Conservation (phyloP, 331 rosid species). For the Prunus yedoensis region DNA sequence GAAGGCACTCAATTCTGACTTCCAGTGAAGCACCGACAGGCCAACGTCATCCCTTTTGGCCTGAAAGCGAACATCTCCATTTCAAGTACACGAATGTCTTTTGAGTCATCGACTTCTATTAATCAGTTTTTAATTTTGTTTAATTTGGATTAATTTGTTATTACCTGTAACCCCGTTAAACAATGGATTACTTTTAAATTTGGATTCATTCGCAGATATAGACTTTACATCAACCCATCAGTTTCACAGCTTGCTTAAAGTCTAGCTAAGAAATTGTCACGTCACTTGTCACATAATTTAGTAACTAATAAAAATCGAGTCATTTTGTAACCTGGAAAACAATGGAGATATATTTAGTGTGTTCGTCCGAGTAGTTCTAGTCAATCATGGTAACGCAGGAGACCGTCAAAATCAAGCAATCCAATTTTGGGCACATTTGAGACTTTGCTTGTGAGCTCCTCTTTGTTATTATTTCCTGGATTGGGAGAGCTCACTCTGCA, state of each 20-base stretch:
- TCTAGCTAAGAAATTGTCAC: background rate
- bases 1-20: background rate
- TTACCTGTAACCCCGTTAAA: background rate
- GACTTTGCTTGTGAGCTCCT: slow-evolving; percentile 10
- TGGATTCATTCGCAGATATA: no score
- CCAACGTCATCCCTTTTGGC: background rate
- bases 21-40: slow-evolving; percentile 16
- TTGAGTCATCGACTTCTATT: background rate
- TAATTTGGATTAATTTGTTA: background rate
- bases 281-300: background rate
- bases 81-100: background rate
- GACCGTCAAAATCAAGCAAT: background rate
- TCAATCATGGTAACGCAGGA: background rate
- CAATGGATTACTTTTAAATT: background rate
- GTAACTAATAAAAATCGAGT: background rate
- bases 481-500: background rate
- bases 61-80: background rate
- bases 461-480: background rate
- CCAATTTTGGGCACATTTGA: background rate
- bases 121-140: background rate
- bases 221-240: no score
- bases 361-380: background rate
- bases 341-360: background rate
- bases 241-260: no score
- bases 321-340: background rate